phyloP scores from a whole-genome alignment of 805 yeast species.

The Barnettozyma pratensis region DNA sequence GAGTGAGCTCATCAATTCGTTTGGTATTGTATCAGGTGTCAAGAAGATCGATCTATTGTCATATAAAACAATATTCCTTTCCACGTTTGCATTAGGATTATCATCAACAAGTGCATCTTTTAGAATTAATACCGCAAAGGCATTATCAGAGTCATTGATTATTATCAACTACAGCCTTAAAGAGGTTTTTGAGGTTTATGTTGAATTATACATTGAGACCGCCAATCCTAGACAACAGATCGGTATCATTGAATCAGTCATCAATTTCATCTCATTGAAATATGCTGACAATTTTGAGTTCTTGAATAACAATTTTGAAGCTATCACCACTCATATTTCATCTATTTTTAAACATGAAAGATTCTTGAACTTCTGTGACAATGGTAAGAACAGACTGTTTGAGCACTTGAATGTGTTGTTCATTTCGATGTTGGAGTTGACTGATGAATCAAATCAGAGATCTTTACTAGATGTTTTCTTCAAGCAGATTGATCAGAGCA shows the following conservation, averaged over 20 bases:
- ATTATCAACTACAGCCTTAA: conserved; percentile 17
- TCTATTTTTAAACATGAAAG: conserved; percentile 26
- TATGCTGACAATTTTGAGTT: conserved; percentile 24
- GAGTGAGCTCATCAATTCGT: conserved; percentile 12
- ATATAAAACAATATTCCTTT: conserved; percentile 17
- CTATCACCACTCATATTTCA: conserved; percentile 21
- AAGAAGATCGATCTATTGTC: conserved; percentile 28
- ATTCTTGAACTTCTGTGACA: conserved; percentile 14
- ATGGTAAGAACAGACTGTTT: conserved; percentile 15
- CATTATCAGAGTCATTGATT: conserved; percentile 31
- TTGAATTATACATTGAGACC: conserved; percentile 22
- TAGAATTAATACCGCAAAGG: conserved; percentile 28
- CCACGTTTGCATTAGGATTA: conserved; percentile 18
- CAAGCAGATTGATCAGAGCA: conserved; percentile 8
- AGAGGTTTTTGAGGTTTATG: conserved; percentile 16
- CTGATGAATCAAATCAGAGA: conserved; percentile 31
- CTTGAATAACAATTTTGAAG: conserved; percentile 24
- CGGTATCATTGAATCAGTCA: conserved; percentile 33
- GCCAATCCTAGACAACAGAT: conserved; percentile 21
- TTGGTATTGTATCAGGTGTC: conserved; percentile 21
- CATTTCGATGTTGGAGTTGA: conserved; percentile 20
- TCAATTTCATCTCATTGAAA: conserved; percentile 29
- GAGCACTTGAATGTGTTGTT: conserved; percentile 21
- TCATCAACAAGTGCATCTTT: background rate
- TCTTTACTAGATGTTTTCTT: conserved; percentile 24